phyloP scores from a whole-genome alignment of 805 yeast species.

The Ogataea wickerhamii region DNA sequence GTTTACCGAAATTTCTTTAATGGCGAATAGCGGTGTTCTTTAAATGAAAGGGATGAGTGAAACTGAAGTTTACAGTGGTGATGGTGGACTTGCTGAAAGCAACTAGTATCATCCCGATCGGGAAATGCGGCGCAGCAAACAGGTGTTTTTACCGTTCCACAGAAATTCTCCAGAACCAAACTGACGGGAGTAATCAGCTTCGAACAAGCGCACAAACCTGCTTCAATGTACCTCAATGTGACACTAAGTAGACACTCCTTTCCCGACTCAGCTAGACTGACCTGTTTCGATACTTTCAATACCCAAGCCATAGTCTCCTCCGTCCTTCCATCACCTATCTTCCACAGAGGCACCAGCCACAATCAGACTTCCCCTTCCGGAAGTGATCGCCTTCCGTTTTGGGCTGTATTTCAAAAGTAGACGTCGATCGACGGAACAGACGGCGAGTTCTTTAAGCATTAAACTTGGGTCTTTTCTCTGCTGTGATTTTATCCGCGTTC shows the following conservation, averaged over 20 bases:
- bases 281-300: neutral
- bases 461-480: conserved; percentile 10
- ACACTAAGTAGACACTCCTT: too few relatives aligned
- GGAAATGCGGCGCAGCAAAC: conserved; percentile 4
- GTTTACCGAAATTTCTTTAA: too few relatives aligned
- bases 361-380: conserved; percentile 14
- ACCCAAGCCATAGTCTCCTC: neutral
- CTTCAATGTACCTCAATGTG: too few relatives aligned
- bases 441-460: neutral
- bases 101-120: conserved; percentile 1
- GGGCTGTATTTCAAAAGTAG: conserved; percentile 6
- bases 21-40: neutral
- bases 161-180: too few relatives aligned
- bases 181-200: too few relatives aligned
- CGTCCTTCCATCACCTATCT: too few relatives aligned
- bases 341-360: too few relatives aligned
- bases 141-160: too few relatives aligned
- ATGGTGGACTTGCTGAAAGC: conserved; percentile 4
- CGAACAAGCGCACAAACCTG: too few relatives aligned
- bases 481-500: neutral
- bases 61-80: neutral
- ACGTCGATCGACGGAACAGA: neutral
- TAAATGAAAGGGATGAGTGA: neutral
- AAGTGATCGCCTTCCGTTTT: conserved; percentile 15
- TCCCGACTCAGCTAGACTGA: too few relatives aligned